Percentiles rank a stretch among this genome's conserved stretches.
Evolutionary conservation across 805 yeast species (phyloP).

Genomic region (Candida ovalis): DNA sequence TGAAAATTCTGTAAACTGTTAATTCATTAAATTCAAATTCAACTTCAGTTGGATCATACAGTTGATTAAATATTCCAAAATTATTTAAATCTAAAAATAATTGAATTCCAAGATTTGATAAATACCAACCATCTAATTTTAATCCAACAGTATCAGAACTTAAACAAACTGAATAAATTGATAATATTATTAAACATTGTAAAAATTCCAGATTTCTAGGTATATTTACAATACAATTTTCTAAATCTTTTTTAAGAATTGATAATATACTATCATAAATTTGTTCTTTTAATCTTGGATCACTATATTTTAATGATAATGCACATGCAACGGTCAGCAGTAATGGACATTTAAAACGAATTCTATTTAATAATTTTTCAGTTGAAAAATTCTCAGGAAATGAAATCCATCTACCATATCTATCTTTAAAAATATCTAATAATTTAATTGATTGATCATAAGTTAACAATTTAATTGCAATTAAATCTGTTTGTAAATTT

Average conservation of each 20-base stretch:
- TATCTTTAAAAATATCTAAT: constrained; percentile 54
- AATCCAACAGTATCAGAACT: constrained; percentile 42
- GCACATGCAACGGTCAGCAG: constrained; percentile 66
- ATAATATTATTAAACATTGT: constrained; percentile 62
- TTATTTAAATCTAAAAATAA: constrained; percentile 53
- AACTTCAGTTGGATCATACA: constrained; percentile 21
- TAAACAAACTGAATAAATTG: constrained; percentile 62
- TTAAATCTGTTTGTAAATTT: constrained; percentile 39
- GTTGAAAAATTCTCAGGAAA: constrained; percentile 54
- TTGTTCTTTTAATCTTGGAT: constrained; percentile 34
- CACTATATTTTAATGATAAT: constrained; percentile 52
- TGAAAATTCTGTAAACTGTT: constrained; percentile 63
- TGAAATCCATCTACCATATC: constrained; percentile 77
- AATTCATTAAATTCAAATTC: constrained; percentile 40
- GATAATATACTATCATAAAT: constrained; percentile 42
- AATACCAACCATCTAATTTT: constrained; percentile 64
- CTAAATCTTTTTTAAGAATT: constrained; percentile 48
- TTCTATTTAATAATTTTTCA: constrained; percentile 43
- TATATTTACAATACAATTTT: constrained; percentile 37
- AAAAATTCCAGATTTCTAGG: constrained; percentile 54
- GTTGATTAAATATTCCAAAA: constrained; percentile 34
- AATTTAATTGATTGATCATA: constrained; percentile 45
- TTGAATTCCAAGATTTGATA: constrained; percentile 63
- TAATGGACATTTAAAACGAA: constrained; percentile 52
- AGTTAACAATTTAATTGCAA: constrained; percentile 47